A percentile compares a stretch with the other conserved stretches of the same genome.
These are phyloP conservation scores for Phytomonas sp. DNA, from an alignment of 208 protist species.

Conservation along the genomic window DNA sequence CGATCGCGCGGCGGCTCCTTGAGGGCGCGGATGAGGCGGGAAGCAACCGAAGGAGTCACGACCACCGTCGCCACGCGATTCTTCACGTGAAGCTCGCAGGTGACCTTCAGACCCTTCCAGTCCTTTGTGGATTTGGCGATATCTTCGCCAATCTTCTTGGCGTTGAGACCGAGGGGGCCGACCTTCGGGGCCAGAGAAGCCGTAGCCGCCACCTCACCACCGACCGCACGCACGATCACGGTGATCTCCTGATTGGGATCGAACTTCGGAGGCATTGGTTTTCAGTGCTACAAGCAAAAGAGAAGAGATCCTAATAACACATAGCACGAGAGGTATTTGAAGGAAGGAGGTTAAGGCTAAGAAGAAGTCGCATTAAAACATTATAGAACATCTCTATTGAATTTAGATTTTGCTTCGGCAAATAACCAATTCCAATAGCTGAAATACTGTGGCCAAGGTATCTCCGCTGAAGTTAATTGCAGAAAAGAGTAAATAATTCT, in stretches of 20 bases:
- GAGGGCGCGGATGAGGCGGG: conserved; percentile 97
- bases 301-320: neutral
- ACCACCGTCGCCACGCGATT: conserved; percentile 96
- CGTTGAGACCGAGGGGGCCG: conserved; percentile 98
- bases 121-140: conserved; percentile 98
- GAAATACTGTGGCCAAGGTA: neutral
- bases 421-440: neutral
- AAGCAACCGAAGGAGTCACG: conserved; percentile 96
- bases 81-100: conserved; percentile 97
- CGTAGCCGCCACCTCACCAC: conserved; percentile 96
- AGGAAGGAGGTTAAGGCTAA: neutral
- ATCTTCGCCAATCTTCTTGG: conserved; percentile 99
- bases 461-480: neutral
- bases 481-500: neutral
- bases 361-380: neutral
- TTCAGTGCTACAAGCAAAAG: neutral
- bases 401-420: neutral
- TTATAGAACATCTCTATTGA: neutral
- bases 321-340: neutral
- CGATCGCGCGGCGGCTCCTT: conserved; percentile 98
- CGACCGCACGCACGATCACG: conserved; percentile 96
- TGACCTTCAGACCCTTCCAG: conserved; percentile 99
- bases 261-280: conserved; percentile 93
- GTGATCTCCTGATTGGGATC: conserved; percentile 94
- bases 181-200: conserved; percentile 98